A percentile compares a stretch with the other conserved stretches of the same genome.
phyloP scores from a whole-genome alignment of 2,329 filamentous ascomycete species.

The Fusarium sp. region DNA sequence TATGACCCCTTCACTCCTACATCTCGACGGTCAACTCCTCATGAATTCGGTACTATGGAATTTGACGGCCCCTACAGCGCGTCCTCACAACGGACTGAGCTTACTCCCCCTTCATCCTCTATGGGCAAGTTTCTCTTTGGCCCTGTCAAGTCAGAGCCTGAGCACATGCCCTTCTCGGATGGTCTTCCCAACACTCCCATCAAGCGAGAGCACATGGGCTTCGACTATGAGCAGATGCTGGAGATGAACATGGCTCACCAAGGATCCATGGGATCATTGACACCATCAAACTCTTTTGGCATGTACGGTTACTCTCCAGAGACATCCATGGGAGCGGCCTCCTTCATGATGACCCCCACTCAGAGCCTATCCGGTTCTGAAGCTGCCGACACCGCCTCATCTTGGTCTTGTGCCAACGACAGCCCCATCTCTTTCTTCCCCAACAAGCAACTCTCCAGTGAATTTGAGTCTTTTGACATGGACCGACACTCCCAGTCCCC shows the following conservation, averaged over 20 bases:
- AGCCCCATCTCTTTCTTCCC: slow-evolving; percentile 54
- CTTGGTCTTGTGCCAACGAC: slow-evolving; percentile 53
- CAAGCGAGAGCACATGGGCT: slow-evolving; percentile 48
- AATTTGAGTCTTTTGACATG: slow-evolving; percentile 48
- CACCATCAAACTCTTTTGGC: slow-evolving; percentile 49
- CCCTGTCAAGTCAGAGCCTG: slow-evolving; percentile 48
- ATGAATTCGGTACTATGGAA: slow-evolving; percentile 49
- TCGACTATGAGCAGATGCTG: slow-evolving; percentile 52
- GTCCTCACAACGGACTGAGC: slow-evolving; percentile 43
- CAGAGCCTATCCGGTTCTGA: slow-evolving; percentile 53
- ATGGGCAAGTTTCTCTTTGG: slow-evolving; percentile 49
- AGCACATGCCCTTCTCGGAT: slow-evolving; percentile 46
- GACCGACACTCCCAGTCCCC: slow-evolving; percentile 51
- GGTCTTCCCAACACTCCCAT: slow-evolving; percentile 50
- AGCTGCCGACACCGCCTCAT: slow-evolving; percentile 49
- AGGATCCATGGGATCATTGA: slow-evolving; percentile 49
- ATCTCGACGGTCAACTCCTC: slow-evolving; percentile 55
- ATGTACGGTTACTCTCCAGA: slow-evolving; percentile 50
- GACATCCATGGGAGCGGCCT: slow-evolving; percentile 44
- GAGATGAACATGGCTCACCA: slow-evolving; percentile 49
- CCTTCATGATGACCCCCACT: slow-evolving; percentile 53
- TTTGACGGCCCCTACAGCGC: slow-evolving; percentile 48
- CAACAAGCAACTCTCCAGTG: slow-evolving; percentile 45
- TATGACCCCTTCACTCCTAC: slow-evolving; percentile 57
- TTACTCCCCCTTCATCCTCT: slow-evolving; percentile 49